These are phyloP conservation scores for Annulohypoxylon stygium DNA, from an alignment of 495 filamentous ascomycete genomes.

Conservation along the genomic window DNA sequence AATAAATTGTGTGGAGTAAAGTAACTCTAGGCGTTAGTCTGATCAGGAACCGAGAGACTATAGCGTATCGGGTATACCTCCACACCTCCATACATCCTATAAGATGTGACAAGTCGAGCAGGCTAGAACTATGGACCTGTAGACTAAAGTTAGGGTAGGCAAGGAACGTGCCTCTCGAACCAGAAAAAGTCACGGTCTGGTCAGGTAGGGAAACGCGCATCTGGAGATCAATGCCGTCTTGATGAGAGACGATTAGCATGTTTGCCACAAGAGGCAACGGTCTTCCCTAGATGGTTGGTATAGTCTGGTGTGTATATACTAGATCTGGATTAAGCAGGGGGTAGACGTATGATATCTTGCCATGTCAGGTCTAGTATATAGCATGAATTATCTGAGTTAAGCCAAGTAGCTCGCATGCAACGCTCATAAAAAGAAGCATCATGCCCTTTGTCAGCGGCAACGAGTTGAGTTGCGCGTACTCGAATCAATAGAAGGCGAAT, in stretches of 20 bases:
- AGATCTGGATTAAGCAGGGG: constrained; percentile 41
- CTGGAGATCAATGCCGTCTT: constrained; percentile 52
- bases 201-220: constrained; percentile 48
- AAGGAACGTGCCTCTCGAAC: constrained; percentile 47
- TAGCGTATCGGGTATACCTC: constrained; percentile 48
- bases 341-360: constrained; percentile 46
- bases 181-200: constrained; percentile 40
- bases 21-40: constrained; percentile 44
- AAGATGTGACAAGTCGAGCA: constrained; percentile 47
- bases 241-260: constrained; percentile 44
- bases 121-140: constrained; percentile 40
- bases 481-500: constrained; percentile 20
- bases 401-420: constrained; percentile 38
- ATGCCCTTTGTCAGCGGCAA: constrained; percentile 37
- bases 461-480: constrained; percentile 7
- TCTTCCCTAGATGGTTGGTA: constrained; percentile 36
- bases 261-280: constrained; percentile 37
- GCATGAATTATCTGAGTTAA: constrained; percentile 40
- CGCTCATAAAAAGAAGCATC: constrained; percentile 32
- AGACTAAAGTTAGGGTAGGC: constrained; percentile 34
- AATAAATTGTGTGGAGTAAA: constrained; percentile 52
- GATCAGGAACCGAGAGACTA: constrained; percentile 51
- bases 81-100: constrained; percentile 45
- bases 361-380: constrained; percentile 47
- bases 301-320: constrained; percentile 34